These are phyloP conservation scores for Hemerocallis citrina DNA, from an alignment of 106 monocot species.

Conservation along the genomic window DNA sequence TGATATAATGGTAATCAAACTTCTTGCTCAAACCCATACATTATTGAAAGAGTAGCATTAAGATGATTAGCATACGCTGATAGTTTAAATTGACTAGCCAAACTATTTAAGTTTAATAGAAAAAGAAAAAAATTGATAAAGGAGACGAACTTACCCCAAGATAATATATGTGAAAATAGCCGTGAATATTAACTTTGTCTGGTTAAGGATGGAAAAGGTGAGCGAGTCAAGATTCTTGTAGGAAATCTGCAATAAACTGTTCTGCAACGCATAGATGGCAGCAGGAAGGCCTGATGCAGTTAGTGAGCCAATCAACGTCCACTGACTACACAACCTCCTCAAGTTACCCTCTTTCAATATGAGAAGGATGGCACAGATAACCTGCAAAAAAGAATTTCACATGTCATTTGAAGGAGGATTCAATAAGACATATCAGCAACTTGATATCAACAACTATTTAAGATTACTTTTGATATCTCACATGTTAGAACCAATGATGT, in stretches of 20 bases:
- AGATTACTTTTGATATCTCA: conserved; percentile 74
- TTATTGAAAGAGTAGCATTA: too few species aligned
- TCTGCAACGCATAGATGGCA: conserved; percentile 94
- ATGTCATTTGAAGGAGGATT: conserved; percentile 3
- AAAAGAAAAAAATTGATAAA: too few species aligned
- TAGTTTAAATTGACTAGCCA: too few species aligned
- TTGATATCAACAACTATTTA: neutral
- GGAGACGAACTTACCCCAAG: conserved; percentile 61
- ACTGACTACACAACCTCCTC: conserved; percentile 44
- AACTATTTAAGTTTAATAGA: too few species aligned
- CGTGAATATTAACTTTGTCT: conserved; percentile 92
- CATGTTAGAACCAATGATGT: conserved; percentile 81
- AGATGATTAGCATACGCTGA: too few species aligned
- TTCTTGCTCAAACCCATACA: too few species aligned
- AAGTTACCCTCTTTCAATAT: conserved; percentile 65
- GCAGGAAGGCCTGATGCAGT: conserved; percentile 95
- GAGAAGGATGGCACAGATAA: conserved; percentile 71
- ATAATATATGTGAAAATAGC: conserved; percentile 87
- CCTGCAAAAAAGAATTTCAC: conserved; percentile 42
- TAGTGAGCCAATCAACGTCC: conserved; percentile 73
- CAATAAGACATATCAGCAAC: neutral
- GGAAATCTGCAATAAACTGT: conserved; percentile 92
- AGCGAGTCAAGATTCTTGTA: conserved; percentile 97
- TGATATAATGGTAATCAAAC: too few species aligned
- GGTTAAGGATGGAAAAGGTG: conserved; percentile 97